phyloP scores from a whole-genome alignment of 495 filamentous ascomycete species.

The Hypoxylon subgilvum region DNA sequence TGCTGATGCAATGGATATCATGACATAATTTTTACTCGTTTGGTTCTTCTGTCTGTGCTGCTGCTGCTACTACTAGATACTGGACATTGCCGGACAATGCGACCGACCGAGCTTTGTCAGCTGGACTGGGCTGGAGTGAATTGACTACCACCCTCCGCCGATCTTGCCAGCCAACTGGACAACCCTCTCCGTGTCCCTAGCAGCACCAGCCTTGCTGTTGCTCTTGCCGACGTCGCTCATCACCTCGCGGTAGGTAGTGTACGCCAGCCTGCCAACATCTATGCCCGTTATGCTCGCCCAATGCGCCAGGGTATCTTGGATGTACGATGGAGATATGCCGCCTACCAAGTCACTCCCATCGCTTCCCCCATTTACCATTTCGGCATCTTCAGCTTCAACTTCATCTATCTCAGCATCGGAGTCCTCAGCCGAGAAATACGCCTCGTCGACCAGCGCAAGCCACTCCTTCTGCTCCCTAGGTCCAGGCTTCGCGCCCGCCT shows the following conservation, averaged over 20 bases:
- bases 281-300: slow-evolving; percentile 78
- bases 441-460: slow-evolving; percentile 87
- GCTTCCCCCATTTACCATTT: slow-evolving; percentile 22
- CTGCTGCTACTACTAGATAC: too few species aligned
- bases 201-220: slow-evolving; percentile 38
- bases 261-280: slow-evolving; percentile 72
- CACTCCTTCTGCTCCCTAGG: slow-evolving; percentile 81
- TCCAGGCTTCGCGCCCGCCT: slow-evolving; percentile 60
- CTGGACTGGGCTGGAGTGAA: slow-evolving; percentile 3
- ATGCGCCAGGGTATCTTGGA: slow-evolving; percentile 66
- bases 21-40: too few species aligned
- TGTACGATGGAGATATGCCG: slow-evolving; percentile 61
- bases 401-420: slow-evolving; percentile 47
- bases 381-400: slow-evolving; percentile 23
- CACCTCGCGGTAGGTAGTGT: slow-evolving; percentile 87
- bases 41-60: too few species aligned
- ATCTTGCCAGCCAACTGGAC: slow-evolving; percentile 90
- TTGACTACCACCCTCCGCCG: slow-evolving; percentile 84
- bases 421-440: slow-evolving; percentile 85
- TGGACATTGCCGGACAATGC: too few species aligned
- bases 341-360: slow-evolving; percentile 52
- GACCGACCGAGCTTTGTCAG: too few species aligned
- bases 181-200: slow-evolving; percentile 76
- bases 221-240: slow-evolving; percentile 93
- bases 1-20: too few species aligned